Base-by-base conservation (phyloP, 2,329 filamentous ascomycete genomes). In the Beauveria sp. region DNA sequence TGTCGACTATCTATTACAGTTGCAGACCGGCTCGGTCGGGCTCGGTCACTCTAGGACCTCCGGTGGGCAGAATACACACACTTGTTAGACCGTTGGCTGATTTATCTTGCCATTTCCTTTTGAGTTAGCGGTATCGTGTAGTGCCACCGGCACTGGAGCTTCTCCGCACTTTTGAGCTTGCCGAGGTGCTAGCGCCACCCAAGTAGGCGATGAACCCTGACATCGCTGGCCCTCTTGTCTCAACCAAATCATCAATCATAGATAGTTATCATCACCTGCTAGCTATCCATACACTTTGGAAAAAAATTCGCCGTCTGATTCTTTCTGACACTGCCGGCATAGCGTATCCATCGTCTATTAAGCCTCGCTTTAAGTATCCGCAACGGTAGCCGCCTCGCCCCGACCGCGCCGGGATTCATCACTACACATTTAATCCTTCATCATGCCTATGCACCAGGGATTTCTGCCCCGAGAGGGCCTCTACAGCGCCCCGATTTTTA, bases 401-500 rank as follows among this genome's bases (percentile, higher is more conserved):
- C 16, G 47, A 30, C 26, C 12, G 18, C 18, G 24, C 46, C 30
- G 5, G 18, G 3, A 37, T 30, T 37, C 5, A 28, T 14, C 22
- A 24, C 30, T 7, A 16, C 9, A 4, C 10, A 8, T 47, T 14
- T 20, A 12, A 26, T 18, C n/a, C n/a, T 47, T 28, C 57, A 59
- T 12, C 44, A 73, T 74, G 72, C 70, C 73, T 10, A 69, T 83
- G 67, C 79, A 82, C 70, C 77, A 78, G 58, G 79, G 80, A 63
- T 72, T 80, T 65, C 70, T 84, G 37, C 81, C 81, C 20, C 80
- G 81, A 62, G 81, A 84, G 73, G 82, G 81, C 52, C 79, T 89
- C 68, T 84, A 80, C 41, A 77, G 77, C 62, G 87, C 90, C 68
- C 82, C 85, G 14, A 64, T 89, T 62, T 73, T 80, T 41, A 77